Percentiles rank a stretch among this genome's conserved stretches.
Conservation (phyloP, 176 grass and related monocot species). For the Ensete glaucum region DNA sequence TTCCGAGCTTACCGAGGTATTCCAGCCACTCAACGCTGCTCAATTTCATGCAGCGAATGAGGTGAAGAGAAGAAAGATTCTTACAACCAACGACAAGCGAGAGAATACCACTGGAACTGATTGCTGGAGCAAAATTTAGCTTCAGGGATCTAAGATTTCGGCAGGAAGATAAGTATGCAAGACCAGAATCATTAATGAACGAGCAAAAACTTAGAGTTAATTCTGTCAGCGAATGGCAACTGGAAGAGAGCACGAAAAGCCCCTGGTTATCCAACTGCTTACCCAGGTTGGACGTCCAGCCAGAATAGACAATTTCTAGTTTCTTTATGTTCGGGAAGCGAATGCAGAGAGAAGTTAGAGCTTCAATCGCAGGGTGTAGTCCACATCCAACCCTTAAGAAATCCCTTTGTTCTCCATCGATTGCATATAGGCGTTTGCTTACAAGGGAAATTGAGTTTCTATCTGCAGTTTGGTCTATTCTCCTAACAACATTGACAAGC, state of each 20-base stretch:
- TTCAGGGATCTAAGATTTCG: conserved; percentile 38
- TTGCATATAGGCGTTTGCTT: conserved; percentile 32
- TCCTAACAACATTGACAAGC: conserved; percentile 47
- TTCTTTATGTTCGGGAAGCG: conserved; percentile 47
- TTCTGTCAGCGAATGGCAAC: conserved; percentile 32
- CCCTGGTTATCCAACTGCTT: conserved; percentile 47
- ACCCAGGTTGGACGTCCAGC: conserved; percentile 32
- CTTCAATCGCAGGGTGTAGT: conserved; percentile 34
- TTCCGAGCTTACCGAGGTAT: conserved; percentile 45
- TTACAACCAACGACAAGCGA: conserved; percentile 48
- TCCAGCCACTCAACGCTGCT: conserved; percentile 43
- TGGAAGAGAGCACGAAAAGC: conserved; percentile 36
- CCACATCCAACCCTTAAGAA: conserved; percentile 32
- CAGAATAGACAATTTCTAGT: conserved; percentile 61
- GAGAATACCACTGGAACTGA: conserved; percentile 44
- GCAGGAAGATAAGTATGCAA: conserved; percentile 36
- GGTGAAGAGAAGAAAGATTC: conserved; percentile 39
- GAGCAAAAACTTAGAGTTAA: conserved; percentile 62
- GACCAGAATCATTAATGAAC: conserved; percentile 36
- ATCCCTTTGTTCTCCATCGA: conserved; percentile 39
- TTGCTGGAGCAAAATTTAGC: conserved; percentile 30
- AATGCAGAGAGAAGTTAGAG: conserved; percentile 29
- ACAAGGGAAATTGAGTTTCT: conserved; percentile 50
- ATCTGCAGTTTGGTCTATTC: conserved; percentile 35
- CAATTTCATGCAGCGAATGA: conserved; percentile 46